Evolutionary conservation across 2,329 filamentous ascomycete species (phyloP).

Genomic region (Coniochaeta hoffmannii): DNA sequence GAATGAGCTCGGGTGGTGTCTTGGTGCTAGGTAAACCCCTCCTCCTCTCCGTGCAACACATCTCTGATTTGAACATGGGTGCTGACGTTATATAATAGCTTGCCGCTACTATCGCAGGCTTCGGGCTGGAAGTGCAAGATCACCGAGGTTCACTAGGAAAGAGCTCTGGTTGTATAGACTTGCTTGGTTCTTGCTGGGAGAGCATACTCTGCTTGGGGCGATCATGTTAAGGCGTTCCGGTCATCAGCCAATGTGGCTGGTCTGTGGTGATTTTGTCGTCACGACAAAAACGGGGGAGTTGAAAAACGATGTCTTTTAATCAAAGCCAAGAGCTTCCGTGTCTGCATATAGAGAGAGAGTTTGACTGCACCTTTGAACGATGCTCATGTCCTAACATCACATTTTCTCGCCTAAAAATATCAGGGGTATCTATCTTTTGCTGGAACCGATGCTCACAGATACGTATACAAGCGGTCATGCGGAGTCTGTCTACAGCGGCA

Average conservation of each 20-base stretch:
- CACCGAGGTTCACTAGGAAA: conserved; percentile 56
- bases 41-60: background rate
- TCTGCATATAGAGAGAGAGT: background rate
- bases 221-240: background rate
- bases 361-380: background rate
- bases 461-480: background rate
- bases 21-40: conserved; percentile 80
- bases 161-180: background rate
- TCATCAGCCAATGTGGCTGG: background rate
- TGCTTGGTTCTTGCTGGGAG: background rate
- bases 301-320: background rate
- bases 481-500: conserved; percentile 33
- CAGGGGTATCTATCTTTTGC: background rate
- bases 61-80: conserved; percentile 1
- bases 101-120: conserved; percentile 72
- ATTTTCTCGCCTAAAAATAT: background rate
- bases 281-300: background rate
- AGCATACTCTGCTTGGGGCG: background rate
- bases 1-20: conserved; percentile 95
- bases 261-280: background rate
- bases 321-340: background rate
- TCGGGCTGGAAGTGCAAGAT: conserved; percentile 90
- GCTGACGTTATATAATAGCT: conserved; percentile 46
- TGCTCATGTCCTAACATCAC: background rate
- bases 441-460: background rate